Conservation (phyloP, 192 early-diverging fungal genomes). For the Geranomyces michiganensis region DNA sequence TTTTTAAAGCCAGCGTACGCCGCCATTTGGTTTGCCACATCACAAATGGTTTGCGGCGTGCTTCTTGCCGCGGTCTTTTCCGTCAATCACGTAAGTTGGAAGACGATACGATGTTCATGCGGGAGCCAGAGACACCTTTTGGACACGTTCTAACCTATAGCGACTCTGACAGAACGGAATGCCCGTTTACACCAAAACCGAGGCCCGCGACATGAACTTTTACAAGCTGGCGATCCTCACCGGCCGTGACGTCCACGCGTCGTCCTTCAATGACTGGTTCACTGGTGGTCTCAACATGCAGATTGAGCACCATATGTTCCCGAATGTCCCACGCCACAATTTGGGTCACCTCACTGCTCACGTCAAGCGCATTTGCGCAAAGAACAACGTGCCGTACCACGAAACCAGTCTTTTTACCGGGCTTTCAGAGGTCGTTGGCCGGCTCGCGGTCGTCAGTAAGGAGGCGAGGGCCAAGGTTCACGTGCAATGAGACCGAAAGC, state of each 20-base stretch:
- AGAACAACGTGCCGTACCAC: constrained; percentile 69
- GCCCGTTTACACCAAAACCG: constrained; percentile 71
- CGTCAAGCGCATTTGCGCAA: constrained; percentile 67
- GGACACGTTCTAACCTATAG: not conserved
- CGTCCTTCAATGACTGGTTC: constrained; percentile 76
- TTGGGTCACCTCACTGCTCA: constrained; percentile 65
- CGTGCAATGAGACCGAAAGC: not conserved
- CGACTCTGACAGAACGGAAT: constrained; percentile 81
- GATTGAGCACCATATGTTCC: constrained; percentile 89
- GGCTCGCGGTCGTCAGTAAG: constrained; percentile 52
- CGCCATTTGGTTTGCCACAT: constrained; percentile 61
- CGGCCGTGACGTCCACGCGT: constrained; percentile 70
- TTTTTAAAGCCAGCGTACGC: constrained; percentile 41
- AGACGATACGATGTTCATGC: too few relatives aligned
- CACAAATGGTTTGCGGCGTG: constrained; percentile 71
- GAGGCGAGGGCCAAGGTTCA: constrained; percentile 35
- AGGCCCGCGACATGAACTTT: constrained; percentile 71
- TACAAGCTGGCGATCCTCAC: constrained; percentile 77
- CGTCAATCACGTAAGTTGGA: constrained; percentile 68
- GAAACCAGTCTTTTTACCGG: constrained; percentile 62
- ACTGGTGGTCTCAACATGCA: constrained; percentile 82
- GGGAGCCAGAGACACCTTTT: not conserved
- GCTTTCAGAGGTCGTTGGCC: constrained; percentile 62
- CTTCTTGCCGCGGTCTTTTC: constrained; percentile 76
- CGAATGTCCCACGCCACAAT: constrained; percentile 75